phyloP scores from a whole-genome alignment of 176 grass and related monocot species.

The Paspalum notatum region DNA sequence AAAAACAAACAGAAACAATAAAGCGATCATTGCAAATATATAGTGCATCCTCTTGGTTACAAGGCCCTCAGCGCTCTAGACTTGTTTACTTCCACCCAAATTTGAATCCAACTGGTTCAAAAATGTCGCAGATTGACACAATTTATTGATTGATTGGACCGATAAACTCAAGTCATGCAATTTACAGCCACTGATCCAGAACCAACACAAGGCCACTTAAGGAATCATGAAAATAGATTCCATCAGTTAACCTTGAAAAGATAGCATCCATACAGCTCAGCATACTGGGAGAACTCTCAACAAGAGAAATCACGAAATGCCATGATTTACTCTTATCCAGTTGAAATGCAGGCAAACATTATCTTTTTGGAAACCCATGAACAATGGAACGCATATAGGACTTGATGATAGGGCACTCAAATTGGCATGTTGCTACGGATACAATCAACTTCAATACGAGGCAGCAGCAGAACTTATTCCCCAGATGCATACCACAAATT shows the following conservation, averaged over 20 bases:
- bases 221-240: constrained; percentile 27
- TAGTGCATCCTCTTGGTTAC: constrained; percentile 28
- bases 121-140: constrained; percentile 16
- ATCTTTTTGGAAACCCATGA: constrained; percentile 2
- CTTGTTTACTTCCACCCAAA: constrained; percentile 33
- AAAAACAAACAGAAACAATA: constrained; percentile 46
- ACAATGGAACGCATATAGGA: constrained; percentile 17
- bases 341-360: constrained; percentile 14
- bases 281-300: constrained; percentile 17
- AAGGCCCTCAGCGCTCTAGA: constrained; percentile 31
- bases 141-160: constrained; percentile 39
- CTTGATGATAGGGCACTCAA: constrained; percentile 16
- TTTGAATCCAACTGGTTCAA: constrained; percentile 18
- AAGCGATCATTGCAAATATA: constrained; percentile 35
- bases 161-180: constrained; percentile 19
- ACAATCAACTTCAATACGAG: constrained; percentile 8
- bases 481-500: constrained; percentile 17
- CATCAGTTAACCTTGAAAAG: constrained; percentile 33
- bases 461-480: constrained; percentile 38
- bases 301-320: constrained; percentile 25
- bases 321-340: constrained; percentile 33
- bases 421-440: constrained; percentile 18
- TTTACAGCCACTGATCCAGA: constrained; percentile 23
- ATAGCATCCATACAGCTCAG: constrained; percentile 31
- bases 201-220: constrained; percentile 30